phyloP scores from a whole-genome alignment of 2,329 filamentous ascomycete species.

The Aspergillus sojae region DNA sequence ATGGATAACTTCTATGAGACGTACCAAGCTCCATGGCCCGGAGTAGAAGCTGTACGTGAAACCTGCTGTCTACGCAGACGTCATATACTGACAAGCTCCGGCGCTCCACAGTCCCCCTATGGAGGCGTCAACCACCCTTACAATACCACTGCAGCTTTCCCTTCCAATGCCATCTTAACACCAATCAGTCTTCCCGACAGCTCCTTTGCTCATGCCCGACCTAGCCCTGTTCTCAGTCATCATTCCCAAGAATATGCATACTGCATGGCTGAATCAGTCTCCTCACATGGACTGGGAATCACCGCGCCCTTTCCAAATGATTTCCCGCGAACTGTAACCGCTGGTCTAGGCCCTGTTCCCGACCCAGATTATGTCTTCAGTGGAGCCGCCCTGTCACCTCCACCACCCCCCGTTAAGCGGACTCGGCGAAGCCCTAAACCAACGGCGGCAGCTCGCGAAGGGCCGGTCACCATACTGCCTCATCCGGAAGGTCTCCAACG shows the following conservation, averaged over 20 bases:
- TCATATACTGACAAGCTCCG: conserved; percentile 11
- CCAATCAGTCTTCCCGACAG: conserved; percentile 44
- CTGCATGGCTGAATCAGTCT: conserved; percentile 30
- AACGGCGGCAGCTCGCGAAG: conserved; percentile 26
- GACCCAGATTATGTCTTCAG: conserved; percentile 25
- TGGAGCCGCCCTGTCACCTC: conserved; percentile 26
- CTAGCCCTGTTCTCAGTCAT: conserved; percentile 40
- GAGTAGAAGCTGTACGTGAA: conserved; percentile 34
- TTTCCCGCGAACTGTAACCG: conserved; percentile 31
- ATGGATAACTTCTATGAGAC: conserved; percentile 33
- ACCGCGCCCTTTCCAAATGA: conserved; percentile 35
- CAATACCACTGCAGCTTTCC: conserved; percentile 33
- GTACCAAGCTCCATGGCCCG: conserved; percentile 32
- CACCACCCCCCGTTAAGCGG: conserved; percentile 27
- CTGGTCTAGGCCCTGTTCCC: conserved; percentile 28
- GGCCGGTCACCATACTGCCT: conserved; percentile 41
- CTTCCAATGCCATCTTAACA: conserved; percentile 35
- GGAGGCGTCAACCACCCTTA: conserved; percentile 34
- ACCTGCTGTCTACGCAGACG: background rate
- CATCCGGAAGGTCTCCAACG: conserved; percentile 43
- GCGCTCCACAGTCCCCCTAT: conserved; percentile 27
- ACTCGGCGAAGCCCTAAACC: conserved; percentile 26
- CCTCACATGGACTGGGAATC: conserved; percentile 43
- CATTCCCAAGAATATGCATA: conserved; percentile 43
- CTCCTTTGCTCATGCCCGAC: conserved; percentile 32